Conservation (phyloP, 371 early-diverging fungal genomes). For the Mortierella sp. region DNA sequence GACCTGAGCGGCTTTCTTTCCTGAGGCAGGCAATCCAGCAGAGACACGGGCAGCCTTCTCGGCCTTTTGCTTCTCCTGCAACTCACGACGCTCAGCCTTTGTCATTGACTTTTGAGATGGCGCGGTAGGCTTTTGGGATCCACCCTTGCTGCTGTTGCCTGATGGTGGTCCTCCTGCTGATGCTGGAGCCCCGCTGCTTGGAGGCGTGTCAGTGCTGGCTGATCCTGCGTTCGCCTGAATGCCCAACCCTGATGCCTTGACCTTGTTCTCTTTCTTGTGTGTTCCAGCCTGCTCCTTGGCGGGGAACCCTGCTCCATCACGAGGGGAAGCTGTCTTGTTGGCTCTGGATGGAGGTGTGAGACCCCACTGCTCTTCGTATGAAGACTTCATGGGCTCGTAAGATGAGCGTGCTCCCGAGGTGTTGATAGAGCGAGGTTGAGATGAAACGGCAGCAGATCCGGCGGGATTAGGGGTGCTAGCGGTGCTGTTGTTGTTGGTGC, state of each 20-base stretch:
- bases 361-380: conserved; percentile 57
- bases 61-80: conserved; percentile 84
- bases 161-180: conserved; percentile 24
- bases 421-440: conserved; percentile 46
- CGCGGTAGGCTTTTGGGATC: conserved; percentile 32
- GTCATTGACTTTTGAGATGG: conserved; percentile 75
- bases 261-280: conserved; percentile 54
- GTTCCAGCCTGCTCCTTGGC: conserved; percentile 25
- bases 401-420: conserved; percentile 44
- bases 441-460: conserved; percentile 15
- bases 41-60: conserved; percentile 76
- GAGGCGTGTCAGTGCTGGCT: conserved; percentile 29
- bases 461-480: conserved; percentile 16
- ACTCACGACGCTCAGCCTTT: conserved; percentile 91
- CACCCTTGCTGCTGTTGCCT: conserved; percentile 24
- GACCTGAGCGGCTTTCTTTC: conserved; percentile 50
- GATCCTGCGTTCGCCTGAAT: conserved; percentile 40
- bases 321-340: conserved; percentile 41
- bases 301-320: conserved; percentile 68
- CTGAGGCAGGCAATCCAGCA: conserved; percentile 62
- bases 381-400: conserved; percentile 57
- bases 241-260: conserved; percentile 49
- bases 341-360: conserved; percentile 36
- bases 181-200: conserved; percentile 22
- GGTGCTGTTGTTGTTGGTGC: conserved; percentile 11